Base-by-base conservation (phyloP, 306 rosid genomes). In the Vigna trinervia region DNA sequence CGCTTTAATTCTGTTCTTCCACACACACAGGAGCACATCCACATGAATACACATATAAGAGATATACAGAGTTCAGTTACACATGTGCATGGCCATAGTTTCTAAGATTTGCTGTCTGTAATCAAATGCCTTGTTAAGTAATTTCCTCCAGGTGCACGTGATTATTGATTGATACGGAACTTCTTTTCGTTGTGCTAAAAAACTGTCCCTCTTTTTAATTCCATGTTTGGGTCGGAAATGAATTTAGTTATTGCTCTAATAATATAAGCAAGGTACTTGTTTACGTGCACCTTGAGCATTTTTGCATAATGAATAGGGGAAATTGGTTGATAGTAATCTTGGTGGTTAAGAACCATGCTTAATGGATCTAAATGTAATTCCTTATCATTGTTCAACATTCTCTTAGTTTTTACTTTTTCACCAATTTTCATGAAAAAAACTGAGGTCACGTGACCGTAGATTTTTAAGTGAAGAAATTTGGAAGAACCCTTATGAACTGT, bases 231-330 rank as follows among this genome's bases (percentile, higher is more conserved):
- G 12, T 9, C 46, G 12, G 46, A 41, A 41, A 41, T 52, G 87
- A 56, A 28, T 28, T 38, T 83, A 30, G 48, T 51, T 52, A 52
- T 5, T 74, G 45, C 54, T 50, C 14, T 64, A 71, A 32, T 48
- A 23, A 57, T 36, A 38, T 52, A 32, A 14, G 43, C 26, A 53
- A 68, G 45, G 69, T 76, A 47, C 54, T 56, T 65, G 52, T 80
- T 47, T 59, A 45, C 19, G 43, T 71, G 69, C 26, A 45, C 77
- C 59, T 64, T 63, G 50, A 48, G 64, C 32, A 63, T 60, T 65
- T 60, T 76, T 53, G 38, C 61, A 41, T 62, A 57, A 52, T 67
- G 11, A 39, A n/a, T 45, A 46, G 57, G 23, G 23, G 17, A 74
- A 32, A 34, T 63, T 11, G 8, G 23, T 71, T 15, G 20, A 41